Conservation (phyloP, 2,329 filamentous ascomycete species). For the Fusarium armeniacum region DNA sequence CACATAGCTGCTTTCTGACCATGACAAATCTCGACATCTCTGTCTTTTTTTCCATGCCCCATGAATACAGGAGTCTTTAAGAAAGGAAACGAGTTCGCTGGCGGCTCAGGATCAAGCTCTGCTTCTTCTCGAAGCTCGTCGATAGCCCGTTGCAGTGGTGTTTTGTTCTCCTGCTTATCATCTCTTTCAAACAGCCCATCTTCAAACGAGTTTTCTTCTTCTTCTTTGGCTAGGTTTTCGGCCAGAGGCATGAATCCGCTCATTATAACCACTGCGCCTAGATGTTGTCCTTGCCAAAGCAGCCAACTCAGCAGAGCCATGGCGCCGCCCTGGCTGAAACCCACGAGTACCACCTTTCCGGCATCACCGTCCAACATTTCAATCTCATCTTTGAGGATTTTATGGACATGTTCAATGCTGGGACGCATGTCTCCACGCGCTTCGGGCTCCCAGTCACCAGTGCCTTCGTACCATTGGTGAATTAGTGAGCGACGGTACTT, state of each 20-base stretch:
- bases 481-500: constrained; percentile 54
- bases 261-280: constrained; percentile 60
- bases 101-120: constrained; percentile 38
- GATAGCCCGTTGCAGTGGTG: constrained; percentile 41
- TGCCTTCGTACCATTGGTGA: constrained; percentile 56
- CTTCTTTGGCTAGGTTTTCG: constrained; percentile 46
- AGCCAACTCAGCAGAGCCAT: constrained; percentile 59
- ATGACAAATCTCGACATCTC: constrained; percentile 57
- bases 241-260: constrained; percentile 62
- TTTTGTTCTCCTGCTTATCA: constrained; percentile 7
- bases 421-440: constrained; percentile 56
- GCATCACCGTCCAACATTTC: constrained; percentile 53
- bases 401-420: constrained; percentile 58
- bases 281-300: constrained; percentile 57
- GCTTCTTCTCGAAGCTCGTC: constrained; percentile 50
- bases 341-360: constrained; percentile 61
- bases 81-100: constrained; percentile 30
- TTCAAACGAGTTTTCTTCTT: background rate
- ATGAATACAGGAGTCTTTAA: constrained; percentile 60
- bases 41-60: constrained; percentile 60
- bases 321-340: constrained; percentile 69
- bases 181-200: constrained; percentile 45
- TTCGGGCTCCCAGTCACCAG: constrained; percentile 54
- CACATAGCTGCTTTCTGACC: constrained; percentile 54
- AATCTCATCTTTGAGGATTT: constrained; percentile 56